Percentiles rank a stretch among this genome's conserved stretches.
Conservation (phyloP, 305 asterid species). For the Solanum aculeatissimum region DNA sequence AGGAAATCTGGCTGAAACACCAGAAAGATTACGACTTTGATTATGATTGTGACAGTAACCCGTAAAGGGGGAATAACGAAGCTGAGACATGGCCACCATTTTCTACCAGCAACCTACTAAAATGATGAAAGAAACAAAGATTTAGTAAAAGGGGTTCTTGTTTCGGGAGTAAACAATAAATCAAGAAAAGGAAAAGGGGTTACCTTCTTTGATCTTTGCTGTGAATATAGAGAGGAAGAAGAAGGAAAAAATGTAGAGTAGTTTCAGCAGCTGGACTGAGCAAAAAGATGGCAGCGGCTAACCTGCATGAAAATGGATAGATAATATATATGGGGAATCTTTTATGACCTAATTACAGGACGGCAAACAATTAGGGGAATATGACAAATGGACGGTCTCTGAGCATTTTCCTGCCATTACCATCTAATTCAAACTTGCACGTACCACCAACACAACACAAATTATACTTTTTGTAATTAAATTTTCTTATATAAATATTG, state of each 20-base stretch:
- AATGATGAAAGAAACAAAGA: not conserved
- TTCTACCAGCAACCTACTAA: not conserved
- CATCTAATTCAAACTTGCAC: not conserved
- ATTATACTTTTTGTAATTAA: too few relatives aligned
- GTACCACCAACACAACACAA: not conserved
- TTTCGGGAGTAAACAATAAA: not conserved
- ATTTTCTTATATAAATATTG: too few relatives aligned
- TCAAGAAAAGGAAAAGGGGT: not conserved
- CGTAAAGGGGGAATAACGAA: conserved; percentile 16
- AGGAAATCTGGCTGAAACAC: not conserved
- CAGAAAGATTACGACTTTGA: not conserved
- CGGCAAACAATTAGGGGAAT: not conserved
- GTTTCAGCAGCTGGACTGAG: not conserved
- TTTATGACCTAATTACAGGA: not conserved
- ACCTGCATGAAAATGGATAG: not conserved
- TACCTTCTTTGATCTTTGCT: not conserved
- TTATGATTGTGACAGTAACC: not conserved
- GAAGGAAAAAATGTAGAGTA: not conserved
- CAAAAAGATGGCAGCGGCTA: not conserved
- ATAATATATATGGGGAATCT: not conserved
- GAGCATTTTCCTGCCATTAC: not conserved
- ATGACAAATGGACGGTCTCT: not conserved
- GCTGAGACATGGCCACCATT: conserved; percentile 23
- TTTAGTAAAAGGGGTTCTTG: not conserved
- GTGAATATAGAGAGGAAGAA: too few relatives aligned